Conservation (phyloP, 495 filamentous ascomycete species). For the Penicillium manginii region DNA sequence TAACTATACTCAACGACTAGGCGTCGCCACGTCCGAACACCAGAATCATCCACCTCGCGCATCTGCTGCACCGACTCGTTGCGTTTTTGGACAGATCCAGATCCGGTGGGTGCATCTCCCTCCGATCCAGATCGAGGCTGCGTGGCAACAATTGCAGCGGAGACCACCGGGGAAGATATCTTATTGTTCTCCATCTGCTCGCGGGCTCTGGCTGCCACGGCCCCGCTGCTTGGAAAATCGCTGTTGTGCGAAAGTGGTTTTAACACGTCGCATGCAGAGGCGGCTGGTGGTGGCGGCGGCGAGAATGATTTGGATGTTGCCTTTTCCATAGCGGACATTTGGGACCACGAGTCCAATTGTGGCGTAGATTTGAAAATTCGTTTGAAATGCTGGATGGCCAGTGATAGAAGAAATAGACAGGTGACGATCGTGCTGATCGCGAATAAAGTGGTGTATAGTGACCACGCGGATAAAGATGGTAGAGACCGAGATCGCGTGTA, state of each 20-base stretch:
- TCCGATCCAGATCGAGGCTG: background rate
- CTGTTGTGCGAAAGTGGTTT: slow-evolving; percentile 38
- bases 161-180: slow-evolving; percentile 6
- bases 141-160: background rate
- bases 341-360: slow-evolving; percentile 4
- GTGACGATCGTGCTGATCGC: background rate
- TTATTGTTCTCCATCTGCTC: slow-evolving; percentile 20
- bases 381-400: background rate
- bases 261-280: slow-evolving; percentile 43
- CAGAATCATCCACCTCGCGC: slow-evolving; percentile 36
- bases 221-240: slow-evolving; percentile 36
- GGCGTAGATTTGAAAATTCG: background rate
- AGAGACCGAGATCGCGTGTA: slow-evolving; percentile 8
- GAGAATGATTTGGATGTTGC: slow-evolving; percentile 7
- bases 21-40: slow-evolving; percentile 38
- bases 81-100: slow-evolving; percentile 25
- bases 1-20: slow-evolving; percentile 44
- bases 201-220: slow-evolving; percentile 26
- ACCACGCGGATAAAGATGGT: background rate
- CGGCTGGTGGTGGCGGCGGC: slow-evolving; percentile 9
- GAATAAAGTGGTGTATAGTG: background rate
- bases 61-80: slow-evolving; percentile 34
- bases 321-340: slow-evolving; percentile 26
- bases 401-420: background rate
- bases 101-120: background rate